Evolutionary conservation across 2,329 filamentous ascomycete species (phyloP).

Genomic region (Pseudopithomyces chartarum): DNA sequence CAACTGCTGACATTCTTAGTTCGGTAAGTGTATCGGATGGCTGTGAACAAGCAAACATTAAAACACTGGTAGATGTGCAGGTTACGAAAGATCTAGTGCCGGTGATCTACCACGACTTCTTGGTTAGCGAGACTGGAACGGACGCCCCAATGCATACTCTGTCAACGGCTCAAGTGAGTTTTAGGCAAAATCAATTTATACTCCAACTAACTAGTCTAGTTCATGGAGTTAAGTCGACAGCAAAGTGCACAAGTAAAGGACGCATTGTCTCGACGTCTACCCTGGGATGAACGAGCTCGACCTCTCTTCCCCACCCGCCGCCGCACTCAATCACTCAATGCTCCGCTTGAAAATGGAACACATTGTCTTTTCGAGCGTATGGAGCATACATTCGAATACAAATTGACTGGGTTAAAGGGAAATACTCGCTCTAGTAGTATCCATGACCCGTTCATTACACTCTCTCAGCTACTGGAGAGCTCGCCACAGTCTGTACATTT

Average conservation of each 20-base stretch:
- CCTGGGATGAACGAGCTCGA: too few species aligned
- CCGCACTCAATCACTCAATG: too few species aligned
- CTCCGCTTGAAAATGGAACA: too few species aligned
- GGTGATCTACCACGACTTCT: slow-evolving; percentile 97
- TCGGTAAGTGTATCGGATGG: too few species aligned
- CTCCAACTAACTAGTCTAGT: slow-evolving; percentile 48
- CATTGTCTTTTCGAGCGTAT: too few species aligned
- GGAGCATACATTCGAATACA: slow-evolving; percentile 96
- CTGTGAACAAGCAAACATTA: too few species aligned
- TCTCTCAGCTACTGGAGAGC: slow-evolving; percentile 89
- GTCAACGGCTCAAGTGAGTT: slow-evolving; percentile 75
- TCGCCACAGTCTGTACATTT: slow-evolving; percentile 84
- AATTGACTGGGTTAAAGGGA: slow-evolving; percentile 91
- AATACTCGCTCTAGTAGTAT: slow-evolving; percentile 95
- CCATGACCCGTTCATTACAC: slow-evolving; percentile 90
- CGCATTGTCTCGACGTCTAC: too few species aligned
- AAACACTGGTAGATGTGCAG: slow-evolving; percentile 83
- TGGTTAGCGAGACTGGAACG: slow-evolving; percentile 96
- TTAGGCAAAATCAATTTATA: too few species aligned
- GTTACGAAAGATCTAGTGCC: slow-evolving; percentile 98
- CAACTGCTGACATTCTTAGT: too few species aligned
- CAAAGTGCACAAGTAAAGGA: too few species aligned
- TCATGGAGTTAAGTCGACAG: slow-evolving; percentile 79
- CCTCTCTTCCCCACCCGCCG: too few species aligned
- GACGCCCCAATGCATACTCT: slow-evolving; percentile 95